Evolutionary conservation across 2,329 filamentous ascomycete species (phyloP).

Genomic region (Pseudocercospora eumusae): DNA sequence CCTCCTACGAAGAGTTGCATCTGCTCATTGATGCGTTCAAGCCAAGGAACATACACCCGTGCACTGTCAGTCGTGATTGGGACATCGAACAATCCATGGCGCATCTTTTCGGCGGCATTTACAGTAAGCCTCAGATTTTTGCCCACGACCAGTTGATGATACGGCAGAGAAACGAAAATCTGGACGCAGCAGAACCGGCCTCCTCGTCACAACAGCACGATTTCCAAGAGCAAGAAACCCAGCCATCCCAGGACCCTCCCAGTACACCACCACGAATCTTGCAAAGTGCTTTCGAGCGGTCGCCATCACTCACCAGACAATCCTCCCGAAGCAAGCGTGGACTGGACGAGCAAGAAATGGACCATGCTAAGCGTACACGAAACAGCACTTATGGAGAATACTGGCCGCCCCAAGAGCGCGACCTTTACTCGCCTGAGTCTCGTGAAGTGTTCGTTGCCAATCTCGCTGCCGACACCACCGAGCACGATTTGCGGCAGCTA

Average conservation of each 20-base stretch:
- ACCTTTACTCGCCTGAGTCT: constrained; percentile 12
- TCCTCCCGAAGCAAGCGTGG: background rate
- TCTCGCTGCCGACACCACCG: background rate
- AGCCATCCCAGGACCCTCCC: background rate
- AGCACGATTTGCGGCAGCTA: background rate
- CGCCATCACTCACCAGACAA: background rate
- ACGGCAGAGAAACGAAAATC: constrained; percentile 12
- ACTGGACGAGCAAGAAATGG: background rate
- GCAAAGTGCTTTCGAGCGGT: background rate
- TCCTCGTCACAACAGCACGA: background rate
- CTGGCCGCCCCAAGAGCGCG: constrained; percentile 10
- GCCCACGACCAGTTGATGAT: constrained; percentile 66
- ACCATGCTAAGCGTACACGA: constrained; percentile 12
- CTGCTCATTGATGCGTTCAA: constrained; percentile 66
- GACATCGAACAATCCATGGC: constrained; percentile 62
- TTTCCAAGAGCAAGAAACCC: constrained; percentile 1
- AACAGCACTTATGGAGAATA: constrained; percentile 1
- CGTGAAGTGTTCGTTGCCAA: background rate
- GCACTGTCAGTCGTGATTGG: constrained; percentile 71
- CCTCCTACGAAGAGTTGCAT: constrained; percentile 78
- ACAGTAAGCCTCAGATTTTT: constrained; percentile 59
- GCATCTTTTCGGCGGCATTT: constrained; percentile 70
- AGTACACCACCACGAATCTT: background rate
- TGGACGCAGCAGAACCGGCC: background rate
- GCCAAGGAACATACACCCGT: constrained; percentile 78